These are phyloP conservation scores for Hypoxylon crocopeplum DNA, from an alignment of 495 filamentous ascomycete genomes.

Conservation along the genomic window DNA sequence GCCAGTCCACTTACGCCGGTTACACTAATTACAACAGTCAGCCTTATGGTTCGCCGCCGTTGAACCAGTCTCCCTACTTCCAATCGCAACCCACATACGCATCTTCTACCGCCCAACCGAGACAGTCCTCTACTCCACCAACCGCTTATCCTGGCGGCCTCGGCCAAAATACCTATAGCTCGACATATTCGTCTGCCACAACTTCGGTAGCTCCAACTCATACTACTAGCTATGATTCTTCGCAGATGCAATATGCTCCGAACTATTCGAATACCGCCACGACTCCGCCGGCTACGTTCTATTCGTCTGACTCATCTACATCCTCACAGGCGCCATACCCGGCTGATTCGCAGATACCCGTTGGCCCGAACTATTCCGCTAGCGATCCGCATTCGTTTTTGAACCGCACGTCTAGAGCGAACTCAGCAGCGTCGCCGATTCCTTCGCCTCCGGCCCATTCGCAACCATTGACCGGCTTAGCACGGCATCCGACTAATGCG, in stretches of 20 bases:
- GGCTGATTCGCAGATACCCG: constrained; percentile 53
- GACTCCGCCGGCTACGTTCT: constrained; percentile 39
- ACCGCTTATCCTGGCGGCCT: constrained; percentile 40
- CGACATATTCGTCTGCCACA: constrained; percentile 40
- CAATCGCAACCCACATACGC: constrained; percentile 41
- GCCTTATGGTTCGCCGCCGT: constrained; percentile 46
- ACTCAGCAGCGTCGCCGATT: constrained; percentile 49
- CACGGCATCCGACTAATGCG: constrained; percentile 61
- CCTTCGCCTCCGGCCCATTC: constrained; percentile 48
- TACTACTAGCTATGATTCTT: constrained; percentile 27
- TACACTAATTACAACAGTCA: constrained; percentile 49
- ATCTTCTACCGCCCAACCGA: constrained; percentile 38
- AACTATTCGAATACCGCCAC: constrained; percentile 27
- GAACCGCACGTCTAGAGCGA: constrained; percentile 50
- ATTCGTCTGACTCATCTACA: constrained; percentile 39
- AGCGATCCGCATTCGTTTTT: constrained; percentile 49
- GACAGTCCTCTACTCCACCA: constrained; percentile 43
- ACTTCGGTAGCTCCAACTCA: constrained; percentile 14
- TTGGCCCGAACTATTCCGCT: constrained; percentile 53
- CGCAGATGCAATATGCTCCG: constrained; percentile 29
- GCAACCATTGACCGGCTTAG: constrained; percentile 43
- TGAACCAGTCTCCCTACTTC: constrained; percentile 46
- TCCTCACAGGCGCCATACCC: constrained; percentile 55
- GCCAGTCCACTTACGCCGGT: constrained; percentile 52
- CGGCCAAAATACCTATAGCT: constrained; percentile 43